Evolutionary conservation across 257 asterid genomes (phyloP).

Genomic region (Primulina huaijiensis): DNA sequence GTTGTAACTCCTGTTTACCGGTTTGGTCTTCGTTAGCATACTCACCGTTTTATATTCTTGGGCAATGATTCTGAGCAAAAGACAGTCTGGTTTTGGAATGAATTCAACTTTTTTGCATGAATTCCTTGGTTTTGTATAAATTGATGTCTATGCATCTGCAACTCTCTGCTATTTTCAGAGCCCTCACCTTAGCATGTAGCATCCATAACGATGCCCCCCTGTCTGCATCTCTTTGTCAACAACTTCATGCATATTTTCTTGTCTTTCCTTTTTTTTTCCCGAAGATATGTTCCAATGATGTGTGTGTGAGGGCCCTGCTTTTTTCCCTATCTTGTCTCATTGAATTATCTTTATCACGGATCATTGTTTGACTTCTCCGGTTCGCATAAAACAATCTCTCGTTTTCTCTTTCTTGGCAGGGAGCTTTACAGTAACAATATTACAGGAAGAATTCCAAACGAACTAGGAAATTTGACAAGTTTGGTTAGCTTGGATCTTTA

Average conservation of each 20-base stretch:
- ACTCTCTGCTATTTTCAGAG: slow-evolving; percentile 5
- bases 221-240: neutral
- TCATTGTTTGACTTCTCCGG: neutral
- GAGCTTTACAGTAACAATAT: slow-evolving; percentile 91
- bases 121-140: slow-evolving; percentile 7
- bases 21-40: neutral
- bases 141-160: slow-evolving; percentile 11
- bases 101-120: slow-evolving; percentile 1
- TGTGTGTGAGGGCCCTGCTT: too few species aligned
- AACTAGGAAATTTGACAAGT: slow-evolving; percentile 78
- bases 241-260: neutral
- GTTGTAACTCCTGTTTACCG: neutral
- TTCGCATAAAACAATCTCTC: slow-evolving; percentile 13
- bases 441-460: slow-evolving; percentile 71
- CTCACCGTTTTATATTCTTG: neutral
- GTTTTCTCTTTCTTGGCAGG: slow-evolving; percentile 42
- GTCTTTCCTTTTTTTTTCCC: too few species aligned
- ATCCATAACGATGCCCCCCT: neutral
- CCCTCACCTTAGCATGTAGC: neutral
- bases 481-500: slow-evolving; percentile 98
- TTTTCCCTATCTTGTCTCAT: neutral
- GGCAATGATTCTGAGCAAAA: neutral
- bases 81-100: neutral
- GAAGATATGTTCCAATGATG: too few species aligned
- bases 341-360: too few species aligned